Percentiles rank a stretch among this genome's conserved stretches.
Evolutionary conservation across 768 basidiomycete species (phyloP).

Genomic region (Suillus clintonianus): DNA sequence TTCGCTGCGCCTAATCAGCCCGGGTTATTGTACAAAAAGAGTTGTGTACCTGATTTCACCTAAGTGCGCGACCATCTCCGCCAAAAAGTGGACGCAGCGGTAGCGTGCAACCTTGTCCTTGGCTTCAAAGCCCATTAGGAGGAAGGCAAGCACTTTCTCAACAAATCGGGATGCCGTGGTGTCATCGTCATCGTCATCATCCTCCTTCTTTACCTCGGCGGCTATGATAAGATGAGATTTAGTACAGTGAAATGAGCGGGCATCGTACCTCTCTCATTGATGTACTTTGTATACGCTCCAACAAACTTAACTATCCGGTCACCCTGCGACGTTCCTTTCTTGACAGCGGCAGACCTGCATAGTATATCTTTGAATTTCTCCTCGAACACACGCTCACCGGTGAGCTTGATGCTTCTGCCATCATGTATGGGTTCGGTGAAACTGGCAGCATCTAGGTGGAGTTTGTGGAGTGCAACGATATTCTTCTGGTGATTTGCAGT

Average conservation of each 20-base stretch:
- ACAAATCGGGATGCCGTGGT: slow-evolving; percentile 71
- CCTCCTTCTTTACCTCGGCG: slow-evolving; percentile 35
- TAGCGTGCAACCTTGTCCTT: slow-evolving; percentile 89
- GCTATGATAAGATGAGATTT: slow-evolving; percentile 26
- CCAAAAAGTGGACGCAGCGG: slow-evolving; percentile 73
- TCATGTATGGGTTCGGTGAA: slow-evolving; percentile 51
- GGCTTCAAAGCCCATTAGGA: slow-evolving; percentile 76
- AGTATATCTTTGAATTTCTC: slow-evolving; percentile 63
- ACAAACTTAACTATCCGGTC: slow-evolving; percentile 84
- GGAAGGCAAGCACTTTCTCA: slow-evolving; percentile 63
- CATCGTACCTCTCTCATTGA: slow-evolving; percentile 72
- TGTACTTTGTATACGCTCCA: slow-evolving; percentile 72
- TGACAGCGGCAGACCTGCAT: slow-evolving; percentile 61
- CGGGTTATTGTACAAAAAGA: background rate
- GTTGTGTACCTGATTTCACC: slow-evolving; percentile 82
- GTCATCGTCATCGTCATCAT: slow-evolving; percentile 52
- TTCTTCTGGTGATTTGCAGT: slow-evolving; percentile 90
- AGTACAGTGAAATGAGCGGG: background rate
- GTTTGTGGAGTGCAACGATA: slow-evolving; percentile 75
- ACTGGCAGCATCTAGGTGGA: slow-evolving; percentile 66
- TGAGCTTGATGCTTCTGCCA: slow-evolving; percentile 53
- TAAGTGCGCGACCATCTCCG: slow-evolving; percentile 77
- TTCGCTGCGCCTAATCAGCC: slow-evolving; percentile 51
- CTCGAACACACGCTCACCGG: slow-evolving; percentile 80
- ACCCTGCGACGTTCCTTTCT: slow-evolving; percentile 77